Evolutionary conservation across 257 asterid species (phyloP), one percentile per base, ranked within the genome.

Genomic region (Gynochthodes officinalis): DNA sequence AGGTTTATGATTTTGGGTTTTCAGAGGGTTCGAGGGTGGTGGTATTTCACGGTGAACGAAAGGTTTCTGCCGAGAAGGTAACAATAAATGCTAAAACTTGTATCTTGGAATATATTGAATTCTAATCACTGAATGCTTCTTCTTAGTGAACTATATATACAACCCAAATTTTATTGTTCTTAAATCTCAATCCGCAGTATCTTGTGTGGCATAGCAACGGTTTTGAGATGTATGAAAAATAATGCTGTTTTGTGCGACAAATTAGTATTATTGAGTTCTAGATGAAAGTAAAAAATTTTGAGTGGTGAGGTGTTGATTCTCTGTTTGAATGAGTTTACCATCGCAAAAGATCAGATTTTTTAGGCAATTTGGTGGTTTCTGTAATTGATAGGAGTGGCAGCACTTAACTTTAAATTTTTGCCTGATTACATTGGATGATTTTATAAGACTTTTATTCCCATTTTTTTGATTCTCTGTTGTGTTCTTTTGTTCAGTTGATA

Each of bases 1-100:
- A 83, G 82, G 93, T 94, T 27, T 87, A 91, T 76, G 98, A 94
- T 85, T 87, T 94, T 80, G 95, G 95, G 39, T 94, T 87, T 76
- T 67, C 86, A 0, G 93, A 90, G 71, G 84, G 96, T 77, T 73
- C 80, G 69, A 86, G 82, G 83, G 92, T 83, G 67, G 89, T 94
- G 72, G 46, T 94, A 62, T 90, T 94, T 48, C 90, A 87, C 7
- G 99, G 97, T 1, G 97, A 84, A 73, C 93, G 97, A 2, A 89
- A 88, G 75, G 85, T 86, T 69, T 86, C 97, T 0, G 82, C 89
- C 1, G 90, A 89, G 64, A 88, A 91, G 97, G 98, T 91, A n/a
- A 89, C 76, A 15, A 1, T 49, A 40, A 52, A 42, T 69, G 63
- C 48, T 32, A 21, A 37, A 18, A 32, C 62, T 68, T 30, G 16